Conservation (phyloP, 805 yeast genomes). For the Metschnikowia reukaufii region DNA sequence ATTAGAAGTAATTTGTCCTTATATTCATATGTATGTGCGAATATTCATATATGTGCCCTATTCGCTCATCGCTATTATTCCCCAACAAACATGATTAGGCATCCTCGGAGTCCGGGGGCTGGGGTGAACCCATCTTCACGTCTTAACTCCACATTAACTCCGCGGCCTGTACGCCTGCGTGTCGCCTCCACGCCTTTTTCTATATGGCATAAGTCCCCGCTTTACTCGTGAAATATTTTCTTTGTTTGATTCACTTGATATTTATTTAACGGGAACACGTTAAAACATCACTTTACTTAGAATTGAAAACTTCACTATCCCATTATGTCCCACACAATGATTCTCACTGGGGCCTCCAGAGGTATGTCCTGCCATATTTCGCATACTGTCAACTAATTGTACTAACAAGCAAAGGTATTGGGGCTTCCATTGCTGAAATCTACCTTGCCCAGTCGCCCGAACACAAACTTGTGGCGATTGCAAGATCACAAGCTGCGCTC, state of each 20-base stretch:
- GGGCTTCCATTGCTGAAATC: constrained; percentile 64
- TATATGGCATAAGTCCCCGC: background rate
- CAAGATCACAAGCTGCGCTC: constrained; percentile 59
- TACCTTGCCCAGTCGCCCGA: constrained; percentile 39
- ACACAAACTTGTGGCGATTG: constrained; percentile 62
- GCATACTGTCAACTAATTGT: constrained; percentile 32
- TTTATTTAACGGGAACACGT: too few relatives aligned
- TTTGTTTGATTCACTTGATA: background rate
- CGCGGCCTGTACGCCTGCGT: background rate
- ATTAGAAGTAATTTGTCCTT: too few relatives aligned
- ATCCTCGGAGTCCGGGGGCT: too few relatives aligned
- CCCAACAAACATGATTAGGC: too few relatives aligned
- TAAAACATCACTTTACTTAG: too few relatives aligned
- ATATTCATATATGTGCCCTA: too few relatives aligned
- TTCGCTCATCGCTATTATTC: too few relatives aligned
- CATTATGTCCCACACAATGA: constrained; percentile 22
- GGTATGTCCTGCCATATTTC: constrained; percentile 15
- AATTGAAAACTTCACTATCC: background rate
- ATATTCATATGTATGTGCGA: too few relatives aligned
- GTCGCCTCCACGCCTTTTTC: too few relatives aligned
- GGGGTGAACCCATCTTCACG: too few relatives aligned
- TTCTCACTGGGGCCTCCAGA: constrained; percentile 24
- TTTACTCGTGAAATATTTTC: background rate
- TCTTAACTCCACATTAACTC: background rate
- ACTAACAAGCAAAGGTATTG: constrained; percentile 59